Evolutionary conservation across 306 rosid genomes (phyloP).

Genomic region (Amphicarpaea edgeworthii): DNA sequence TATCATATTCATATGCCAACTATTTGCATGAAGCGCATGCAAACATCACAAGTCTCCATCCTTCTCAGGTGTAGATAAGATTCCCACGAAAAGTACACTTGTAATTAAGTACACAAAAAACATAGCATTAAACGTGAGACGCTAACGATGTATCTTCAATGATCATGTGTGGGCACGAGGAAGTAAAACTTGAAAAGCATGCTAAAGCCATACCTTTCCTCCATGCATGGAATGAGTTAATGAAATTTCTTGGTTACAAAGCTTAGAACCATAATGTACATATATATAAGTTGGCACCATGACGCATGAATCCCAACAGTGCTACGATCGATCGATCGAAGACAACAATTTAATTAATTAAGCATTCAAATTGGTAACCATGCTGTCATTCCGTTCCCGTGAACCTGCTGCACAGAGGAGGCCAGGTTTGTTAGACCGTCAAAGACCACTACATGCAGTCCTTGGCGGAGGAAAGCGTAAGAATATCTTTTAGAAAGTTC

Average conservation of each 20-base stretch:
- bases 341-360: no score
- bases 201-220: conserved; percentile 70
- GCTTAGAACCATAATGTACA: conserved; percentile 52
- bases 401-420: not conserved
- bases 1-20: not conserved
- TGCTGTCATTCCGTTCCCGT: conserved; percentile 50
- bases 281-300: not conserved
- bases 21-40: not conserved
- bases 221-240: conserved; percentile 17
- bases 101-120: not conserved
- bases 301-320: conserved; percentile 30
- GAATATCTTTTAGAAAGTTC: not conserved
- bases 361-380: conserved; percentile 31
- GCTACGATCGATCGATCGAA: no score
- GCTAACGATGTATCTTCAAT: conserved; percentile 18
- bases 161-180: conserved; percentile 43
- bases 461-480: conserved; percentile 68
- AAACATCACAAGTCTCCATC: not conserved
- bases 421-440: conserved; percentile 44
- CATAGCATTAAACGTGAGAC: conserved; percentile 8
- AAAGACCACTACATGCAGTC: conserved; percentile 48
- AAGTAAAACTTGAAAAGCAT: conserved; percentile 57
- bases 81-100: not conserved
- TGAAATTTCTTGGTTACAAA: conserved; percentile 55
- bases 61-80: not conserved